phyloP scores from a whole-genome alignment of 1,284 basidiomycete genomes.

The Austroboletus olivaceoglutinosus region DNA sequence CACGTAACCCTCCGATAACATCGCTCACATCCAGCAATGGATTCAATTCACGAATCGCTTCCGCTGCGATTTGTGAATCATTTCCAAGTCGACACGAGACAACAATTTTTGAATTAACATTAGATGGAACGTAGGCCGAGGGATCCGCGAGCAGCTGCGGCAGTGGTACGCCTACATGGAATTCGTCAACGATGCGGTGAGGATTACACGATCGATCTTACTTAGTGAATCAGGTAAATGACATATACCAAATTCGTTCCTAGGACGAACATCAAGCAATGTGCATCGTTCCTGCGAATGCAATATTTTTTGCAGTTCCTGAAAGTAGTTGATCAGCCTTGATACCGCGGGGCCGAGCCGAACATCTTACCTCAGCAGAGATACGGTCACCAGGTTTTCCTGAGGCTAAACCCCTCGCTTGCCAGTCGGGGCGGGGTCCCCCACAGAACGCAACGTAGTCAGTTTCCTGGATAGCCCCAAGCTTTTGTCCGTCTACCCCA shows the following conservation, averaged over 20 bases:
- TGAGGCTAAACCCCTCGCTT: slow-evolving; percentile 45
- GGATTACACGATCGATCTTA: slow-evolving; percentile 38
- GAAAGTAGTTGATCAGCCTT: neutral
- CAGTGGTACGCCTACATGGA: slow-evolving; percentile 63
- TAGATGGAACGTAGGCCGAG: slow-evolving; percentile 33
- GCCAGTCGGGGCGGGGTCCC: slow-evolving; percentile 62
- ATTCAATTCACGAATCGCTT: slow-evolving; percentile 49
- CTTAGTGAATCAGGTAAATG: slow-evolving; percentile 74
- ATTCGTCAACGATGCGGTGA: neutral
- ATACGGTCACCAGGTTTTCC: slow-evolving; percentile 46
- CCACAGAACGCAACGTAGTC: slow-evolving; percentile 84
- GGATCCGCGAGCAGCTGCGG: slow-evolving; percentile 61
- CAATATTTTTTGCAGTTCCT: slow-evolving; percentile 41
- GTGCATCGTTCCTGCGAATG: slow-evolving; percentile 34
- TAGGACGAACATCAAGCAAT: slow-evolving; percentile 83
- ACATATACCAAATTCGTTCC: slow-evolving; percentile 86
- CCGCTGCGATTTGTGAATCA: slow-evolving; percentile 87
- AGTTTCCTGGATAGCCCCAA: slow-evolving; percentile 48
- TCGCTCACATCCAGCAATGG: slow-evolving; percentile 52
- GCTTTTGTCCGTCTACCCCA: slow-evolving; percentile 43
- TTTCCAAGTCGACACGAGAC: slow-evolving; percentile 90
- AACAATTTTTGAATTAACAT: slow-evolving; percentile 37
- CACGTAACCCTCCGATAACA: slow-evolving; percentile 74
- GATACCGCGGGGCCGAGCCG: neutral
- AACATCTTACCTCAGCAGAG: slow-evolving; percentile 43